phyloP scores from a whole-genome alignment of 257 asterid genomes.

The Datura wrightii region DNA sequence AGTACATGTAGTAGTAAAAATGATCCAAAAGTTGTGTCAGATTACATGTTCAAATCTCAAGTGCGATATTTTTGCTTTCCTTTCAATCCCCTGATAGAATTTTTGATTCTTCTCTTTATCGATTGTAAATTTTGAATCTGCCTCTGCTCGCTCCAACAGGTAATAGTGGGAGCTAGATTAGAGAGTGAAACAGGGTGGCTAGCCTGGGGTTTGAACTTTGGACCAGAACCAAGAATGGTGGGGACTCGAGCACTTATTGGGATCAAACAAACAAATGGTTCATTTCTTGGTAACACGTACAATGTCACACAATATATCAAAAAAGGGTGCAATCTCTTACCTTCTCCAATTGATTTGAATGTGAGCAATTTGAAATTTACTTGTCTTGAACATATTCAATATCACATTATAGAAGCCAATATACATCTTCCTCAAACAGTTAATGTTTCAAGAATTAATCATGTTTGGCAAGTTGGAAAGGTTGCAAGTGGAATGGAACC shows the following conservation, averaged over 20 bases:
- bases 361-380: conserved; percentile 33
- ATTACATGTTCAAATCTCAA: background rate
- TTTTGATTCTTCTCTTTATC: background rate
- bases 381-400: background rate
- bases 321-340: conserved; percentile 50
- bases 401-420: conserved; percentile 47
- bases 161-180: conserved; percentile 52
- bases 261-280: conserved; percentile 40
- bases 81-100: background rate
- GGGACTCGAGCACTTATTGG: conserved; percentile 72
- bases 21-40: background rate
- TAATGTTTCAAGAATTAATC: conserved; percentile 36
- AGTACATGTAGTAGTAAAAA: background rate
- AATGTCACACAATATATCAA: conserved; percentile 47
- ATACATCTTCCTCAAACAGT: conserved; percentile 45
- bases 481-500: conserved; percentile 40
- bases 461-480: conserved; percentile 65
- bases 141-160: conserved; percentile 31
- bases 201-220: conserved; percentile 80
- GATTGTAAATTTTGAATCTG: background rate
- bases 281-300: conserved; percentile 37
- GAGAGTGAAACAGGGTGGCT: conserved; percentile 53
- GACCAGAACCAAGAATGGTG: conserved; percentile 51
- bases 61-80: background rate
- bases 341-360: conserved; percentile 39